Evolutionary conservation across 345 rosid species (phyloP).

Genomic region (Nasturtium officinale): DNA sequence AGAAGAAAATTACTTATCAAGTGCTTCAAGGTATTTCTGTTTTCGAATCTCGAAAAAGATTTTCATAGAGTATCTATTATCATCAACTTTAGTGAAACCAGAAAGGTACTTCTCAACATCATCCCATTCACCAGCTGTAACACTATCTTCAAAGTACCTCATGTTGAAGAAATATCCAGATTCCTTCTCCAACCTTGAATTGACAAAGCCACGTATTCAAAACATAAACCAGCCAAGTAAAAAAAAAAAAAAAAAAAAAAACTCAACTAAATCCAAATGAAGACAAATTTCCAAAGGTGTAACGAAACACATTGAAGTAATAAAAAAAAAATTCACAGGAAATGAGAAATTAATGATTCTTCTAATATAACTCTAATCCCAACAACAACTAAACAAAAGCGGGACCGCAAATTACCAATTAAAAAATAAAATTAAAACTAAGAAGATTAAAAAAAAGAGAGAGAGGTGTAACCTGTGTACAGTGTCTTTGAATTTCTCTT

Average conservation of each 20-base stretch:
- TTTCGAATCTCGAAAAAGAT: conserved; percentile 54
- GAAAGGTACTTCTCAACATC: conserved; percentile 55
- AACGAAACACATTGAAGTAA: background rate
- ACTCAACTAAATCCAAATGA: no score
- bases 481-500: conserved; percentile 49
- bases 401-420: conserved; percentile 1
- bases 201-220: conserved; percentile 8
- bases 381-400: conserved; percentile 7
- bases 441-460: background rate
- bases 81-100: conserved; percentile 54
- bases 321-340: background rate
- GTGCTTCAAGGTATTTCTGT: conserved; percentile 56
- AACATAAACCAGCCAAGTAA: conserved; percentile 1
- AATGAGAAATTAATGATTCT: background rate
- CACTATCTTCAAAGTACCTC: conserved; percentile 53
- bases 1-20: conserved; percentile 46
- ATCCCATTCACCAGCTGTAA: conserved; percentile 57
- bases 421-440: background rate
- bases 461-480: conserved; percentile 36
- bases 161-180: conserved; percentile 55
- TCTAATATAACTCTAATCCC: conserved; percentile 4
- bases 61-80: conserved; percentile 53
- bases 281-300: background rate
- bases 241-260: no score
- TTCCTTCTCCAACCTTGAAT: conserved; percentile 51